Conservation (phyloP, 2,329 filamentous ascomycete genomes). For the Calonectria montana region DNA sequence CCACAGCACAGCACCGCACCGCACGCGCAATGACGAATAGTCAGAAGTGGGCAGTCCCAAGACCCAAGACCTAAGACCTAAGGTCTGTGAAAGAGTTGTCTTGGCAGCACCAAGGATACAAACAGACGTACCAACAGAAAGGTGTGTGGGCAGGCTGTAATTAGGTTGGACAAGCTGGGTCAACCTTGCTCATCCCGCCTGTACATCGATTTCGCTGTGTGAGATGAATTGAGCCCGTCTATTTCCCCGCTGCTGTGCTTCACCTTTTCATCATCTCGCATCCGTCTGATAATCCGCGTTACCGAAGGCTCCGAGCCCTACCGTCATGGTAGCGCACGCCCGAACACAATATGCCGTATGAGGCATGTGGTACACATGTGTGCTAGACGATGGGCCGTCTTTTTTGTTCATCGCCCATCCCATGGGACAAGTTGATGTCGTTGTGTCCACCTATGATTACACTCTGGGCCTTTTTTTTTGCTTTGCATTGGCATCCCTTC, state of each 20-base stretch:
- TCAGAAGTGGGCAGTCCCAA: not conserved
- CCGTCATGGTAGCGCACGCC: not conserved
- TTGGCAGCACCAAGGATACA: not conserved
- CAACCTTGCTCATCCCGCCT: conserved; percentile 9
- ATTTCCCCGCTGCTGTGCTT: conserved; percentile 29
- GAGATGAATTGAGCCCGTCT: conserved; percentile 11
- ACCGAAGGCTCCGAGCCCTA: conserved; percentile 17
- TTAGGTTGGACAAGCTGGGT: conserved; percentile 24
- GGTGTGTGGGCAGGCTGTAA: conserved; percentile 10
- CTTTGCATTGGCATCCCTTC: not conserved
- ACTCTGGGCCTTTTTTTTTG: not conserved
- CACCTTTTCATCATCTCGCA: conserved; percentile 8
- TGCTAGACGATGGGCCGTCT: not conserved
- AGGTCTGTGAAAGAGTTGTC: not conserved
- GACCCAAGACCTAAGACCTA: too few relatives aligned
- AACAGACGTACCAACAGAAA: not conserved
- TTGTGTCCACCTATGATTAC: not conserved
- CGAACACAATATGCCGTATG: not conserved
- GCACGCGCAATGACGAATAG: not conserved
- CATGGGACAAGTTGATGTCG: not conserved
- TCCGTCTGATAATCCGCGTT: not conserved
- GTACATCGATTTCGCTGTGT: not conserved
- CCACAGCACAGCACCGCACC: not conserved
- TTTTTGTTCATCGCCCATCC: not conserved
- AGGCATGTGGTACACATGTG: not conserved